These are phyloP conservation scores for Meyerozyma sp. DNA, from an alignment of 1,139 yeast species.

Conservation along the genomic window DNA sequence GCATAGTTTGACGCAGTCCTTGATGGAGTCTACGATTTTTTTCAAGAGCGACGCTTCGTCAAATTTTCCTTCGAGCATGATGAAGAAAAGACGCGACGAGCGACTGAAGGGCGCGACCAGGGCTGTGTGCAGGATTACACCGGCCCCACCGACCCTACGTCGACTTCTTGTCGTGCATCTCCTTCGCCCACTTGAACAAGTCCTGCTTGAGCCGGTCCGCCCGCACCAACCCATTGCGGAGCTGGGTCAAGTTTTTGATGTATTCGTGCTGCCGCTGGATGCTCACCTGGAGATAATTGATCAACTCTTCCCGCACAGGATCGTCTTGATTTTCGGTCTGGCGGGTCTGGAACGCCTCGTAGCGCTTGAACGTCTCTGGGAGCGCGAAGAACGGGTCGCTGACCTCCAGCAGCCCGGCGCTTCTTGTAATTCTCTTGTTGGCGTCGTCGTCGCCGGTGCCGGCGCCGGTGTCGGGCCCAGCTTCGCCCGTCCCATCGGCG, in stretches of 20 bases:
- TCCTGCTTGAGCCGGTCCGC: conserved; percentile 71
- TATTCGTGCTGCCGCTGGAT: conserved; percentile 89
- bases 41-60: conserved; percentile 89
- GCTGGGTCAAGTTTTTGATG: conserved; percentile 65
- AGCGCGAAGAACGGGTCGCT: conserved; percentile 60
- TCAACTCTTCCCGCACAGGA: conserved; percentile 34
- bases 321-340: conserved; percentile 22
- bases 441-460: conserved; percentile 2
- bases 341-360: conserved; percentile 31
- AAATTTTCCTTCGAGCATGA: conserved; percentile 95
- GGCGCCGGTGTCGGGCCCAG: neutral
- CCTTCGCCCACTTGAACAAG: conserved; percentile 77
- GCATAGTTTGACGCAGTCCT: conserved; percentile 90
- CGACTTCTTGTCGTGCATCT: conserved; percentile 65
- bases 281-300: conserved; percentile 42
- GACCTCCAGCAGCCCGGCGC: neutral
- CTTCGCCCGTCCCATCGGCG: neutral
- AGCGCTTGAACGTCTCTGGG: conserved; percentile 35
- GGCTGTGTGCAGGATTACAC: neutral
- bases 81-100: neutral
- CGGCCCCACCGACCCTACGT: neutral
- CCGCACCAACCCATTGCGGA: conserved; percentile 70
- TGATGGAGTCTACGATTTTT: conserved; percentile 86
- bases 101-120: neutral
- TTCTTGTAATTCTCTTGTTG: conserved; percentile 1